Evolutionary conservation across 2,329 filamentous ascomycete species (phyloP).

Genomic region (Microsporum canis): DNA sequence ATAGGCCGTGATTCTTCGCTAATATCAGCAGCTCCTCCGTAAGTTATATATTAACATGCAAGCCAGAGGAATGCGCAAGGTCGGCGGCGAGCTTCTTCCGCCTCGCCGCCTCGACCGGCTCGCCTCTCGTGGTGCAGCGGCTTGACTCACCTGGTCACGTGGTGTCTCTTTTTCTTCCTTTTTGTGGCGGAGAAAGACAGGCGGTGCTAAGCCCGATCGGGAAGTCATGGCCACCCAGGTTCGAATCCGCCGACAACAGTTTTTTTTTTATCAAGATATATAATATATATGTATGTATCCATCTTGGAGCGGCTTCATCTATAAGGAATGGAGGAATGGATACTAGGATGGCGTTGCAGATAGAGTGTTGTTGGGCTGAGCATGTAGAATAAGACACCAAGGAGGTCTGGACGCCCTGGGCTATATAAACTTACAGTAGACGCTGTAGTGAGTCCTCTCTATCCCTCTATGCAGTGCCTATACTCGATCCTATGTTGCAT

Average conservation of each 20-base stretch:
- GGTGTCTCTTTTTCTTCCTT: not conserved
- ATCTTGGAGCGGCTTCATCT: not conserved
- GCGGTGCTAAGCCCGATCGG: constrained; percentile 4
- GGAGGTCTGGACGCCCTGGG: not conserved
- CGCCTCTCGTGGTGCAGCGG: constrained; percentile 10
- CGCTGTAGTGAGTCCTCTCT: no score
- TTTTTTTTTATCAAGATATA: not conserved
- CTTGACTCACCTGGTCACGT: constrained; percentile 6
- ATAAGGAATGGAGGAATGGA: not conserved
- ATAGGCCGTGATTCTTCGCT: not conserved
- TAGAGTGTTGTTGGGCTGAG: not conserved
- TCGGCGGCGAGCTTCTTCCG: constrained; percentile 6
- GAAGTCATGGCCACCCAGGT: not conserved
- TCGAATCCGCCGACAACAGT: not conserved
- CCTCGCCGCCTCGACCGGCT: not conserved
- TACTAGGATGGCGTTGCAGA: not conserved
- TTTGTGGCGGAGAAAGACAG: not conserved
- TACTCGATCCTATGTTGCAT: no score
- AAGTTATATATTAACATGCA: no score
- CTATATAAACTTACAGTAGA: no score
- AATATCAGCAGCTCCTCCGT: not conserved
- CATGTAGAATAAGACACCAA: not conserved
- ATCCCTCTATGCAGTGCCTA: no score
- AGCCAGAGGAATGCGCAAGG: constrained; percentile 7
- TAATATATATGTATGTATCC: not conserved